Base-by-base conservation (phyloP, 2,329 filamentous ascomycete genomes). In the Phialemoniopsis sp. region DNA sequence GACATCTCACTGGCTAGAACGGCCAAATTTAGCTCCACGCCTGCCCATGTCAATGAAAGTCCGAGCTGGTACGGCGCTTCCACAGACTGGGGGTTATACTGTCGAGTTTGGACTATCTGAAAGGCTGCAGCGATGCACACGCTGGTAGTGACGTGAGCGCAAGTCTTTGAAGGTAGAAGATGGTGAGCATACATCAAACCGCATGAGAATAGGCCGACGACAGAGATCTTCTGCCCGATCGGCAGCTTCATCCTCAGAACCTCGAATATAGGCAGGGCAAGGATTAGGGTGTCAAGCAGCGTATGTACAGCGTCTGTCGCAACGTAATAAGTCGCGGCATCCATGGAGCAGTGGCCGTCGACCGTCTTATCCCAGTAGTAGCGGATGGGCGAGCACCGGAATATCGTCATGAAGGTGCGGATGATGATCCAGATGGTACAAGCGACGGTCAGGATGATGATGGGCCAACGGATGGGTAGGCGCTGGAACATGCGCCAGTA, bases 311-410 rank as follows among this genome's bases (percentile, higher is more conserved):
- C 6, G 10, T 26, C 21, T 6, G 21, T 26, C 10, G 21, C 21
- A 10, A 26, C 21, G 21, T 26, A 26, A 26, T 26, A 26, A 6
- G 21, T 53, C 13, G 49, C 46, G 39, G 54, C 55, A 30, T 55
- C 45, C 13, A 63, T 56, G 4, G 44, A 48, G 43, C 61, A 64
- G 12, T 47, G 43, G 2, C 45, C 47, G 3, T 46, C 50, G 19
- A 60, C 47, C 3, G 45, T 40, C 9, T 49, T 47, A 15, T 57
- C 48, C 61, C 59, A 64, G 19, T 59, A 56, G 3, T 50, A 54
- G 16, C 56, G 51, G 0, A 62, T 42, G 0, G 62, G 62, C 5
- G 57, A 29, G 32, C 60, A 63, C 33, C 58, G 56, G 19, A 63
- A 55, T 2, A 56, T 54, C 2, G 52, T 53, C 26, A 62, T 41